Evolutionary conservation across 2,329 filamentous ascomycete species (phyloP).

Genomic region (Diplocarpon rosae): DNA sequence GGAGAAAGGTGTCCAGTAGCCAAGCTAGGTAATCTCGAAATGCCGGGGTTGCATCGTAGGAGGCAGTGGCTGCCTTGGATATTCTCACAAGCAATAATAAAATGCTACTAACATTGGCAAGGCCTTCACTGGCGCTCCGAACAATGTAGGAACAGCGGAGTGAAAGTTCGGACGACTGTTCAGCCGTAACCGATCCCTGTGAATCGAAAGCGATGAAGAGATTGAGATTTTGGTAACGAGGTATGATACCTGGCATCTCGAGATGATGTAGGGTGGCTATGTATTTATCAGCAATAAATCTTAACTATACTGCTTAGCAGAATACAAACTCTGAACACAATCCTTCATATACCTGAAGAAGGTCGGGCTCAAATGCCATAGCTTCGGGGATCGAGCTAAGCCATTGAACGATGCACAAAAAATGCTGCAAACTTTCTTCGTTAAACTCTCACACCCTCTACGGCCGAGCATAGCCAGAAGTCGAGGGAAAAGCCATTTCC

Average conservation of each 20-base stretch:
- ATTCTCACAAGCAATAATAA: slow-evolving; percentile 24
- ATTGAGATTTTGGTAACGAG: slow-evolving; percentile 6
- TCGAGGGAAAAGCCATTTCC: slow-evolving; percentile 53
- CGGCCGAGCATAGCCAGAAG: slow-evolving; percentile 47
- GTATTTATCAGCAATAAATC: not conserved
- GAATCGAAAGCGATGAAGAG: slow-evolving; percentile 17
- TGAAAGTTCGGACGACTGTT: not conserved
- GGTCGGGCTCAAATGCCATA: slow-evolving; percentile 38
- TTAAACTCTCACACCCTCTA: slow-evolving; percentile 35
- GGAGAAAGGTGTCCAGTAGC: slow-evolving; percentile 25
- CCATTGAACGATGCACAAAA: slow-evolving; percentile 38
- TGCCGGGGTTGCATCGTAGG: slow-evolving; percentile 21
- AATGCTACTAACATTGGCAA: slow-evolving; percentile 21
- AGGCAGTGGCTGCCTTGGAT: slow-evolving; percentile 18
- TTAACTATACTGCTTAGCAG: not conserved
- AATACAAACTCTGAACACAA: slow-evolving; percentile 23
- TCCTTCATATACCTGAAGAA: slow-evolving; percentile 40
- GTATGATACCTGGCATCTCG: slow-evolving; percentile 12
- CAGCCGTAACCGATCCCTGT: slow-evolving; percentile 10
- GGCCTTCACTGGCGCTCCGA: slow-evolving; percentile 11
- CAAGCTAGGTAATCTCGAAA: slow-evolving; percentile 27
- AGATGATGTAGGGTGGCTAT: slow-evolving; percentile 22
- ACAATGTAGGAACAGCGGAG: slow-evolving; percentile 22
- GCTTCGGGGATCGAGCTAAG: slow-evolving; percentile 32
- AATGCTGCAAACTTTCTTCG: slow-evolving; percentile 41